Conservation (phyloP, 2,329 filamentous ascomycete species). For the Beauveria australis region DNA sequence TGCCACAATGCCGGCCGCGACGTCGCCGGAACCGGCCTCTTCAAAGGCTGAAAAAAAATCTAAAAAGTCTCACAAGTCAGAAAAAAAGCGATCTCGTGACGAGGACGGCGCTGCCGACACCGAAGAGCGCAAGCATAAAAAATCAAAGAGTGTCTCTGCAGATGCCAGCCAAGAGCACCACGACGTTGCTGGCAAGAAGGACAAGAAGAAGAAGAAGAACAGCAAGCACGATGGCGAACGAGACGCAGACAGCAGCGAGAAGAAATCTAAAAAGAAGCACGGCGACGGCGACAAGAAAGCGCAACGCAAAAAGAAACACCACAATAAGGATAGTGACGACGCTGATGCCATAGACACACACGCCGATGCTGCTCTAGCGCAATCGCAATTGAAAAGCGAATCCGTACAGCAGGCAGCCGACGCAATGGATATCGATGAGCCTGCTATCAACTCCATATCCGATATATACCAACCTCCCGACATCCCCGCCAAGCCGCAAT, state of each 20-base stretch:
- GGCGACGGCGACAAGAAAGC: background rate
- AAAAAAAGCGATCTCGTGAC: slow-evolving; percentile 39
- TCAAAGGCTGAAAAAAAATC: slow-evolving; percentile 31
- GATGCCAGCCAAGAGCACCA: slow-evolving; percentile 18
- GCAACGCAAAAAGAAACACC: slow-evolving; percentile 15
- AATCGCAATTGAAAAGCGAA: slow-evolving; percentile 2
- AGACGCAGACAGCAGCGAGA: background rate
- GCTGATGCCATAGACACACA: slow-evolving; percentile 20
- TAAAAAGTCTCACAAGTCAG: slow-evolving; percentile 25
- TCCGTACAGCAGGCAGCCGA: slow-evolving; percentile 19
- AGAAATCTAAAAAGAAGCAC: slow-evolving; percentile 15
- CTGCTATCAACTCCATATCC: slow-evolving; percentile 20
- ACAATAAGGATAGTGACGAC: slow-evolving; percentile 23
- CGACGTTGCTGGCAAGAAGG: slow-evolving; percentile 24
- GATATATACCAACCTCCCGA: slow-evolving; percentile 30
- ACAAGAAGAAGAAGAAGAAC: slow-evolving; percentile 25
- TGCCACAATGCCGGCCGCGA: slow-evolving; percentile 26
- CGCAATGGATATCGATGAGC: slow-evolving; percentile 32
- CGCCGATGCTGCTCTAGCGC: slow-evolving; percentile 12
- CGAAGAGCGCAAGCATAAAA: slow-evolving; percentile 39
- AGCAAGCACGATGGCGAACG: slow-evolving; percentile 18
- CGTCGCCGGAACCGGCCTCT: slow-evolving; percentile 21
- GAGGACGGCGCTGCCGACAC: slow-evolving; percentile 30
- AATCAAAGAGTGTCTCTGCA: slow-evolving; percentile 37
- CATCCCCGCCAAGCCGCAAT: slow-evolving; percentile 36